These are phyloP conservation scores for Russula dissimulans DNA, from an alignment of 768 basidiomycete genomes.

Conservation along the genomic window DNA sequence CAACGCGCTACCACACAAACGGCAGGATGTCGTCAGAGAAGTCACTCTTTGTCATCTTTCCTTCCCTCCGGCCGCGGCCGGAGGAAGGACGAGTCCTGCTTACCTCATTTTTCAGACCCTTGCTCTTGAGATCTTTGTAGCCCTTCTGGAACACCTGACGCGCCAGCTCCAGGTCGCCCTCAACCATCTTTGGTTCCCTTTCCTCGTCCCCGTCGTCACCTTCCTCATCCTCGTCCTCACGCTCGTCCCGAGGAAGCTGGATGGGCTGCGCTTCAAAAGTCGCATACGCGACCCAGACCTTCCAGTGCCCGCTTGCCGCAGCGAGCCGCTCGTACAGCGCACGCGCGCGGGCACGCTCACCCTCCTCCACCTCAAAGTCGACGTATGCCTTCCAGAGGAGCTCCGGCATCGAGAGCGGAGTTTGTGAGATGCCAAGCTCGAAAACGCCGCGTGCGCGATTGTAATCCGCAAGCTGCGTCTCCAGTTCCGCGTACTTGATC, in stretches of 20 bases:
- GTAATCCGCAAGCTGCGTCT: conserved; percentile 79
- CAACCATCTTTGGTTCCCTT: conserved; percentile 44
- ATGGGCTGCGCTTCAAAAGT: conserved; percentile 81
- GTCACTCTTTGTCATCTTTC: too few relatives aligned
- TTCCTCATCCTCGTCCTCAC: conserved; percentile 68
- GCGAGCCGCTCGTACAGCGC: conserved; percentile 83
- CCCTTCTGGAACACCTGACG: conserved; percentile 77
- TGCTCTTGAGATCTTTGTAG: conserved; percentile 78
- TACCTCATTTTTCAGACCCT: conserved; percentile 84
- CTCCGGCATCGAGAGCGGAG: conserved; percentile 89
- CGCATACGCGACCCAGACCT: conserved; percentile 95
- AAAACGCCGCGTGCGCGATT: conserved; percentile 88
- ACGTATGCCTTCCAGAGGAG: conserved; percentile 91
- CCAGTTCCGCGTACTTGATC: conserved; percentile 94
- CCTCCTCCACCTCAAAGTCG: conserved; percentile 93
- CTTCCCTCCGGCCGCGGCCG: background rate
- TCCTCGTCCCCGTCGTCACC: conserved; percentile 38
- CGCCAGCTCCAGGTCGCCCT: conserved; percentile 63
- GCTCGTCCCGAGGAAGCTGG: conserved; percentile 49
- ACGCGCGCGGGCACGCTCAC: conserved; percentile 80
- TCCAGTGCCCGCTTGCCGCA: conserved; percentile 81
- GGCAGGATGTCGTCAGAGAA: conserved; percentile 3
- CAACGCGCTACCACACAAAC: conserved; percentile 59
- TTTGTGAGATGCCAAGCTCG: conserved; percentile 80
- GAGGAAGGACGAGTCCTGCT: background rate